Percentiles rank a stretch among this genome's conserved stretches.
phyloP scores from a whole-genome alignment of 148 eudicot genomes.

The Spergularia bocconei region DNA sequence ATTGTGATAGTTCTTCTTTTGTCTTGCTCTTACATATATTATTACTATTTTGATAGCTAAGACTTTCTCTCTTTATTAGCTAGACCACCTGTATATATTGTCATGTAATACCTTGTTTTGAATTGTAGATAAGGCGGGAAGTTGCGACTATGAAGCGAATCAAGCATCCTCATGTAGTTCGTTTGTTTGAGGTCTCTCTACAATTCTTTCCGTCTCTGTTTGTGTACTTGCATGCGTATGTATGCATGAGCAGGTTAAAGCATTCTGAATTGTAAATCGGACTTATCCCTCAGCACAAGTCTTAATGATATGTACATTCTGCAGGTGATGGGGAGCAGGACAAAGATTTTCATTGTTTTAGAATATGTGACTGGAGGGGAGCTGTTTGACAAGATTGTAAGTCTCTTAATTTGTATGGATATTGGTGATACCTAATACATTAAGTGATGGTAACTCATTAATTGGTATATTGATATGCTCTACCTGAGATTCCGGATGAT shows the following conservation, averaged over 20 bases:
- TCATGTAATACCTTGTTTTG: neutral
- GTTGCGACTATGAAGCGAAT: conserved; percentile 93
- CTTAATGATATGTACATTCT: conserved; percentile 19
- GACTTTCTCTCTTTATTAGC: neutral
- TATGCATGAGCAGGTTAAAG: neutral
- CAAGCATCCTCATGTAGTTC: conserved; percentile 85
- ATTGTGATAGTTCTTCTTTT: neutral
- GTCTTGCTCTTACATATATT: neutral
- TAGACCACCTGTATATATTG: conserved; percentile 1
- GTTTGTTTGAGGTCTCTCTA: conserved; percentile 65
- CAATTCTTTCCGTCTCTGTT: conserved; percentile 18
- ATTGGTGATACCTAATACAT: neutral
- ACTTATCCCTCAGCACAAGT: neutral
- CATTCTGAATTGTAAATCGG: neutral
- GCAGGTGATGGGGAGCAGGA: conserved; percentile 95
- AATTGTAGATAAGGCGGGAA: conserved; percentile 77
- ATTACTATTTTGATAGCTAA: neutral
- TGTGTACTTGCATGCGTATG: neutral
- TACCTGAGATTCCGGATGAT: neutral
- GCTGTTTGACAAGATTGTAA: conserved; percentile 96
- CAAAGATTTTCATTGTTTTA: conserved; percentile 82
- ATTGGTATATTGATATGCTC: neutral
- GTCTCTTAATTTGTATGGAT: conserved; percentile 20
- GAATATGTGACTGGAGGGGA: conserved; percentile 95
- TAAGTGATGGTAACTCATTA: too few species aligned